Evolutionary conservation across 345 rosid genomes (phyloP).

Genomic region (Punica granatum): DNA sequence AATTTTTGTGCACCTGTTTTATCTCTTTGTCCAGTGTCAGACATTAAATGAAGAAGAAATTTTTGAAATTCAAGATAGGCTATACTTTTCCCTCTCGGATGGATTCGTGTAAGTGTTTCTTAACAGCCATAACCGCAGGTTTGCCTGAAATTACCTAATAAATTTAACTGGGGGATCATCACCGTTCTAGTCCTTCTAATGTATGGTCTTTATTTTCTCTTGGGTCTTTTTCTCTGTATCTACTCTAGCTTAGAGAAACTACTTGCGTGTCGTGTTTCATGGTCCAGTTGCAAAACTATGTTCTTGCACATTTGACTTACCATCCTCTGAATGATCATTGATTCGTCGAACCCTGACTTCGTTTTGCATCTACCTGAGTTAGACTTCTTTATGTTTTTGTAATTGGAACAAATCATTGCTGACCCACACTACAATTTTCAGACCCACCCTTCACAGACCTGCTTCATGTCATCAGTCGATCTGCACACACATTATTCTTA

Average conservation of each 20-base stretch:
- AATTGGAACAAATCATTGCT: not conserved
- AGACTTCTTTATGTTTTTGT: not conserved
- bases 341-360: not conserved
- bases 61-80: conserved; percentile 82
- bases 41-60: conserved; percentile 91
- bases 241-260: not conserved
- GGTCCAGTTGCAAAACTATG: not conserved
- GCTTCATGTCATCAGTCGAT: conserved; percentile 99
- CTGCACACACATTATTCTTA: conserved; percentile 97
- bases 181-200: not conserved
- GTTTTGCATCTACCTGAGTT: not conserved
- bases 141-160: not conserved
- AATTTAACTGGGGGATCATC: not conserved
- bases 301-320: not conserved
- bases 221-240: not conserved
- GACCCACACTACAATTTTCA: conserved; percentile 24
- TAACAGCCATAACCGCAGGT: not conserved
- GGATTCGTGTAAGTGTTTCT: conserved; percentile 79
- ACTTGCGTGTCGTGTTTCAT: not conserved
- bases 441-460: conserved; percentile 97
- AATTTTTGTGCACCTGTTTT: not conserved
- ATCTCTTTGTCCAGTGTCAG: conserved; percentile 52
- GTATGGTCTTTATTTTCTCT: not conserved
- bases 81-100: conserved; percentile 83
- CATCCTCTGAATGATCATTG: not conserved